phyloP scores from a whole-genome alignment of 441 rosid genomes.

The Gossypium schwendimanii region DNA sequence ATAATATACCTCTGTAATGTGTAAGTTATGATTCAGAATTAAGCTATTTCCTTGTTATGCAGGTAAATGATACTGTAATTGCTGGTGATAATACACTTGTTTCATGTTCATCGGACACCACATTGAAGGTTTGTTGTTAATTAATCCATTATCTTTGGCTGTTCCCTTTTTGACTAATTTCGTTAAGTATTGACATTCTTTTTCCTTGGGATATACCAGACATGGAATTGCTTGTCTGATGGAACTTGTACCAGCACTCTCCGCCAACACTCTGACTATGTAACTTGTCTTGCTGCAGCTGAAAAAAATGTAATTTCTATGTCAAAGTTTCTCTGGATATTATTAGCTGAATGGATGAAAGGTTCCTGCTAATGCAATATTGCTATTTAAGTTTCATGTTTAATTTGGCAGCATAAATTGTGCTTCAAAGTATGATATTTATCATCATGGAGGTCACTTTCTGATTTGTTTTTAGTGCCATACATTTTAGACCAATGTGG shows the following conservation, averaged over 20 bases:
- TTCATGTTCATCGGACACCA: conserved; percentile 96
- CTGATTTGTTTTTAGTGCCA: conserved; percentile 63
- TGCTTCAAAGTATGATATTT: conserved; percentile 8
- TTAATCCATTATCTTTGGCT: not conserved
- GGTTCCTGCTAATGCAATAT: conserved; percentile 19
- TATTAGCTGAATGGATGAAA: conserved; percentile 22
- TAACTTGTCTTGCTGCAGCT: conserved; percentile 89
- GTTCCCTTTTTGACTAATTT: conserved; percentile 13
- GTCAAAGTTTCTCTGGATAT: conserved; percentile 21
- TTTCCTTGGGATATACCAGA: conserved; percentile 34
- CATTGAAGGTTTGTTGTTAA: conserved; percentile 63
- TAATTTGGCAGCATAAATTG: conserved; percentile 6
- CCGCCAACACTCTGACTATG: conserved; percentile 96
- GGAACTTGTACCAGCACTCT: conserved; percentile 81
- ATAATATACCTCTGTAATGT: not conserved
- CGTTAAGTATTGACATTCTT: conserved; percentile 1
- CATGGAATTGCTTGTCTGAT: conserved; percentile 86
- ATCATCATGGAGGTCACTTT: conserved; percentile 27
- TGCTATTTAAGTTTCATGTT: conserved; percentile 16
- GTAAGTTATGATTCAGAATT: conserved; percentile 2
- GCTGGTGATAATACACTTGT: conserved; percentile 78
- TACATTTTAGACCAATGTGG: conserved; percentile 72
- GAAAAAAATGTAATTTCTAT: conserved; percentile 77
- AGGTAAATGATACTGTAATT: conserved; percentile 93
- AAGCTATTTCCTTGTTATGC: conserved; percentile 15